Evolutionary conservation across 2,329 filamentous ascomycete species (phyloP).

Genomic region (Ophiocordyceps camponoti-floridani): DNA sequence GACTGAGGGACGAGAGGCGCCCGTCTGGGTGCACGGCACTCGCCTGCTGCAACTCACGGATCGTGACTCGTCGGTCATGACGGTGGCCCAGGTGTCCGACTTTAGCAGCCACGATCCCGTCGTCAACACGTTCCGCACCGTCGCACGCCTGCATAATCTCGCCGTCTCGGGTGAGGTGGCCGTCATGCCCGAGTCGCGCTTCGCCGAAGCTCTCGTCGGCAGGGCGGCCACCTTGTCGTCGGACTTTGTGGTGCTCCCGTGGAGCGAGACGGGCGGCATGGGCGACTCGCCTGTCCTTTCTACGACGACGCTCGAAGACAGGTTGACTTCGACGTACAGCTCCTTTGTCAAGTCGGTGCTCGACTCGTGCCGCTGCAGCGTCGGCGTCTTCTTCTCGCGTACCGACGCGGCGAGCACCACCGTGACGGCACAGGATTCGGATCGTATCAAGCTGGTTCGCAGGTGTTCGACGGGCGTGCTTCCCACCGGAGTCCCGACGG

Average conservation of each 20-base stretch:
- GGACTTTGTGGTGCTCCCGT: slow-evolving; percentile 69
- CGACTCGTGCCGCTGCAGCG: slow-evolving; percentile 45
- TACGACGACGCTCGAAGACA: slow-evolving; percentile 12
- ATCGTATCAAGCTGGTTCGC: slow-evolving; percentile 25
- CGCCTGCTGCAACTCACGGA: slow-evolving; percentile 77
- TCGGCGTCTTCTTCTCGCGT: slow-evolving; percentile 63
- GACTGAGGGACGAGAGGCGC: not conserved
- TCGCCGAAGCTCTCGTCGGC: slow-evolving; percentile 56
- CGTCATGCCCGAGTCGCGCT: slow-evolving; percentile 60
- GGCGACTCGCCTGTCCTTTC: slow-evolving; percentile 32
- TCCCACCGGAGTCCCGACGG: slow-evolving; percentile 34
- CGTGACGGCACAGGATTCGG: slow-evolving; percentile 10
- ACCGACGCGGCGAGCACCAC: slow-evolving; percentile 26
- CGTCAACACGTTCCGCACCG: slow-evolving; percentile 78
- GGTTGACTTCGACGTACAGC: slow-evolving; percentile 37
- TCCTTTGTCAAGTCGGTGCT: slow-evolving; percentile 57
- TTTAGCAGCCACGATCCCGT: slow-evolving; percentile 60
- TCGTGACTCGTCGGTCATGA: slow-evolving; percentile 89
- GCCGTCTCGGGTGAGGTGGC: slow-evolving; percentile 68
- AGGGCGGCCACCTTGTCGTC: slow-evolving; percentile 53
- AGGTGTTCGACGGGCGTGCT: slow-evolving; percentile 39
- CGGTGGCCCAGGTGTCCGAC: slow-evolving; percentile 68
- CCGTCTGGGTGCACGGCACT: slow-evolving; percentile 61
- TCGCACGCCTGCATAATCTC: slow-evolving; percentile 69
- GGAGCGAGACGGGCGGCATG: slow-evolving; percentile 69